Percentiles rank a stretch among this genome's conserved stretches.
These are phyloP conservation scores for Termitomyces eurrhizus DNA, from an alignment of 768 basidiomycete genomes.

Conservation along the genomic window DNA sequence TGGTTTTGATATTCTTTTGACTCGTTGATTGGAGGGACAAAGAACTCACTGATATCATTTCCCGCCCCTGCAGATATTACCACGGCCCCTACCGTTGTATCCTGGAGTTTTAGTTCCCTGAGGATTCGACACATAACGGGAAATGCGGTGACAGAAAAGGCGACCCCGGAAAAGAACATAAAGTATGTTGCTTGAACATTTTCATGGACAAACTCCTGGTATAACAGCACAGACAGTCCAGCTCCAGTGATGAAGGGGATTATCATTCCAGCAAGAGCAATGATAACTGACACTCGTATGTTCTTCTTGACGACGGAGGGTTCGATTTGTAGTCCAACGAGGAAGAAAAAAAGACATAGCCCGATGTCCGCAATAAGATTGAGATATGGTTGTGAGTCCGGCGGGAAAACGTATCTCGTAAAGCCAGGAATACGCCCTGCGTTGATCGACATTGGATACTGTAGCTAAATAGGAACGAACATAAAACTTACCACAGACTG, in stretches of 20 bases:
- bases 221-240: slow-evolving; percentile 58
- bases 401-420: slow-evolving; percentile 79
- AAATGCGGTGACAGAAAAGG: slow-evolving; percentile 85
- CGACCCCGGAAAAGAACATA: slow-evolving; percentile 91
- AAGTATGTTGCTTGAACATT: slow-evolving; percentile 78
- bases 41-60: slow-evolving; percentile 59
- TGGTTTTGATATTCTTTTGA: neutral
- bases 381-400: slow-evolving; percentile 67
- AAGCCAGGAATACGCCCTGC: slow-evolving; percentile 84
- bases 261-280: slow-evolving; percentile 80
- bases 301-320: slow-evolving; percentile 71
- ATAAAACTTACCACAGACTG: slow-evolving; percentile 35
- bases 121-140: slow-evolving; percentile 86
- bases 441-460: neutral
- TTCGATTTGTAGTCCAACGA: slow-evolving; percentile 92
- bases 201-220: slow-evolving; percentile 65
- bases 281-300: slow-evolving; percentile 56
- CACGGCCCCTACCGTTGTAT: slow-evolving; percentile 88
- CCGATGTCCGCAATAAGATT: slow-evolving; percentile 88
- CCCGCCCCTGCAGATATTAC: slow-evolving; percentile 91
- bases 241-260: slow-evolving; percentile 87
- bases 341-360: slow-evolving; percentile 82
- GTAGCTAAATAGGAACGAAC: neutral
- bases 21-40: neutral
- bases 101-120: slow-evolving; percentile 85